Base-by-base conservation (phyloP, 176 grass and related monocot species). In the Rhipidocladum racemiflorum region DNA sequence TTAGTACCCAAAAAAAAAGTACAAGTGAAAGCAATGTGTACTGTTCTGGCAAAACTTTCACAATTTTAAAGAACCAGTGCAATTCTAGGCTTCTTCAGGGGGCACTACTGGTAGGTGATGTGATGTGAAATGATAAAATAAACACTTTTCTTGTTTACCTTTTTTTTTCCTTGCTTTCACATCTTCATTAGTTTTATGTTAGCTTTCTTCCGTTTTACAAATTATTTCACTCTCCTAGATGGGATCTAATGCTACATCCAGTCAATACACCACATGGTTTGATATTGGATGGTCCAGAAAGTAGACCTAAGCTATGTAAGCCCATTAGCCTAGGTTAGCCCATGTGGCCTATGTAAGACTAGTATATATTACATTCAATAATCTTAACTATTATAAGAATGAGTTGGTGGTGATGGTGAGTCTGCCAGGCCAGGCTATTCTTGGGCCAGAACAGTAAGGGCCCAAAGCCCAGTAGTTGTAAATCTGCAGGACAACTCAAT, bases 211-310 rank as follows among this genome's bases (percentile, higher is more conserved):
- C 49, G 2, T 25, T 68, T 38, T 34, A 65, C 14, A 77, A 11
- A 56, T 24, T 42, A 44, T 77, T 16, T 18, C 51, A 81, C 21
- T 73, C 29, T 73, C 45, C 44, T 28, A 70, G 20, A n/a, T n/a
- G n/a, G n/a, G n/a, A 50, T 46, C 40, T 82, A 51, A 51, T 51
- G 53, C 54, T 82, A 61, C 67, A 30, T 71, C 43, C 56, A 25
- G 36, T 38, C 6, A 38, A 38, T 49, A 62, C 5, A 15, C 27
- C 55, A 63, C 25, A 46, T 13, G 39, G 39, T 46, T 23, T 62
- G 28, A 29, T 78, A 17, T 6, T 51, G 17, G 27, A 14, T 45
- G 12, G 25, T 61, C 25, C 17, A 77, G 25, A 45, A 63, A 46
- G 16, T 77, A 20, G 10, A 46, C 21, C 4, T 62, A 61, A 46